Percentiles rank a stretch among this genome's conserved stretches.
phyloP scores from a whole-genome alignment of 2,329 filamentous ascomycete genomes.

The Claviceps humidiphila region DNA sequence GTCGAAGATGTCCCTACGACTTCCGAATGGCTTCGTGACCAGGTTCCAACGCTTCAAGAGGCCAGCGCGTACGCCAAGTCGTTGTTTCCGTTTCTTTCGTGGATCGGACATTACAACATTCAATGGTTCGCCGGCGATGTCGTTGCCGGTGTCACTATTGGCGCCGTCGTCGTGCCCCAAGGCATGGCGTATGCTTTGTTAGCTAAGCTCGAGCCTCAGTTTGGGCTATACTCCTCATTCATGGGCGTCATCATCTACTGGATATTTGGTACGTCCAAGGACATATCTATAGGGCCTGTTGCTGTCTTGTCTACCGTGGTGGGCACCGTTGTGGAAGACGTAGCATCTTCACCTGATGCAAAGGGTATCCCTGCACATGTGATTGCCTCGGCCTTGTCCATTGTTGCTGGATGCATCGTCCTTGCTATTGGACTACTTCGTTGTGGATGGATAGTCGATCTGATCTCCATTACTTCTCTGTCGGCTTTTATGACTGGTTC shows the following conservation, averaged over 20 bases:
- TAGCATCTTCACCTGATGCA: conserved; percentile 30
- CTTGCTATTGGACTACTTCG: conserved; percentile 65
- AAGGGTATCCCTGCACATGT: conserved; percentile 48
- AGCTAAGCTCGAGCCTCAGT: conserved; percentile 67
- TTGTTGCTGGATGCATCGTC: conserved; percentile 68
- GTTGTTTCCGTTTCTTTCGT: conserved; percentile 79
- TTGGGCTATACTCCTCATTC: conserved; percentile 76
- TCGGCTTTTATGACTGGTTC: conserved; percentile 97
- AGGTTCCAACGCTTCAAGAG: conserved; percentile 45
- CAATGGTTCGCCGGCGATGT: conserved; percentile 85
- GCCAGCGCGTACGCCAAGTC: conserved; percentile 48
- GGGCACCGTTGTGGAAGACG: conserved; percentile 63
- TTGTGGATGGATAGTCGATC: conserved; percentile 79
- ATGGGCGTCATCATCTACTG: conserved; percentile 92
- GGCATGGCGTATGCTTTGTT: conserved; percentile 90
- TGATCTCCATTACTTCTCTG: conserved; percentile 82
- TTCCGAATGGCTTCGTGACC: conserved; percentile 54
- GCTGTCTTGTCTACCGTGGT: conserved; percentile 90
- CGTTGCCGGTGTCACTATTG: conserved; percentile 55
- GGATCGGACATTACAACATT: conserved; percentile 79
- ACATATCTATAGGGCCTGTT: conserved; percentile 94
- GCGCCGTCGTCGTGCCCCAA: conserved; percentile 75
- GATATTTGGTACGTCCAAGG: conserved; percentile 96
- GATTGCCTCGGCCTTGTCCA: conserved; percentile 64
- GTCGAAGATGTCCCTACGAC: conserved; percentile 70